phyloP scores from a whole-genome alignment of 805 yeast species.

The Helenozyma baotianmanensis region DNA sequence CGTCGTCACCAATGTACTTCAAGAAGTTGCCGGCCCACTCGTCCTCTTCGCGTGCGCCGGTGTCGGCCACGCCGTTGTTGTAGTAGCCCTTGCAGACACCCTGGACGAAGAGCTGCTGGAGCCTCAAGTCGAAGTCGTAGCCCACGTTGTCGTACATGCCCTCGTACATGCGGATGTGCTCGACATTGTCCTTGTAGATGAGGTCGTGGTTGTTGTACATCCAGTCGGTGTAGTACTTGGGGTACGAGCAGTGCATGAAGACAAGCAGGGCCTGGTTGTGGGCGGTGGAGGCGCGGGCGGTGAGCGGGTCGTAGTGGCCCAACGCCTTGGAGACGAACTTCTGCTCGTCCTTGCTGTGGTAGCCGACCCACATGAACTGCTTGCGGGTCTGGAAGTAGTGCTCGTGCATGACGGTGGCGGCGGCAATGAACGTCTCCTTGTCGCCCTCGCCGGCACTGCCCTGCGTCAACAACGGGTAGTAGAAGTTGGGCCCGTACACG shows the following conservation, averaged over 20 bases:
- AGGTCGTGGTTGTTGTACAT: slow-evolving; percentile 24
- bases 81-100: slow-evolving; percentile 36
- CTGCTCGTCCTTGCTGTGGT: slow-evolving; percentile 26
- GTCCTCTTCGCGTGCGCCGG: slow-evolving; percentile 9
- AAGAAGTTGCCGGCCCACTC: slow-evolving; percentile 35
- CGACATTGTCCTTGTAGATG: slow-evolving; percentile 24
- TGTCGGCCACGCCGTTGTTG: slow-evolving; percentile 23
- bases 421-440: slow-evolving; percentile 71
- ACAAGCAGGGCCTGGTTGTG: slow-evolving; percentile 18
- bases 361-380: slow-evolving; percentile 39
- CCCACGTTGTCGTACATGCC: slow-evolving; percentile 32
- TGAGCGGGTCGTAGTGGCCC: slow-evolving; percentile 37
- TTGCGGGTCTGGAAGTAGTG: slow-evolving; percentile 52
- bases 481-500: slow-evolving; percentile 58
- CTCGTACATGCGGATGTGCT: slow-evolving; percentile 39
- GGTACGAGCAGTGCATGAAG: slow-evolving; percentile 61
- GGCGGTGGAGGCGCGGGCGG: slow-evolving; percentile 12
- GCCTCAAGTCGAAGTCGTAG: slow-evolving; percentile 40
- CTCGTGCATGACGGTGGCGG: slow-evolving; percentile 49
- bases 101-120: slow-evolving; percentile 35
- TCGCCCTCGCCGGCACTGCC: slow-evolving; percentile 79
- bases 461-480: slow-evolving; percentile 64
- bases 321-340: slow-evolving; percentile 25
- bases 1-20: slow-evolving; percentile 21
- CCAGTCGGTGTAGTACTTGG: slow-evolving; percentile 38